Percentiles rank a stretch among this genome's conserved stretches.
These are phyloP conservation scores for Oropetium thomaeum DNA, from an alignment of 176 grass and related monocot genomes.

Conservation along the genomic window DNA sequence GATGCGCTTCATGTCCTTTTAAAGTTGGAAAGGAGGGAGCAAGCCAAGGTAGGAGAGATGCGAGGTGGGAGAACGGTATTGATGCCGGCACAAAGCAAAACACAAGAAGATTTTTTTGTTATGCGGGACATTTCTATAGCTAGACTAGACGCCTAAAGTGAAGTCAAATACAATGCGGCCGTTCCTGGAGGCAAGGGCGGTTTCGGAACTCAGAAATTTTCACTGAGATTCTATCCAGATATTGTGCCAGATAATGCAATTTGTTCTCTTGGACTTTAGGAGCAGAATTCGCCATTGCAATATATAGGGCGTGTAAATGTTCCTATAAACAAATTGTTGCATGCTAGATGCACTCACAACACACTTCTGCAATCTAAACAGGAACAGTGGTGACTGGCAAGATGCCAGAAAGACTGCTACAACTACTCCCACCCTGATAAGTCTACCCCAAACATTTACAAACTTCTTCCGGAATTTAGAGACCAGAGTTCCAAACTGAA, in stretches of 20 bases:
- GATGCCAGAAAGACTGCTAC: neutral
- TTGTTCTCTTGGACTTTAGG: neutral
- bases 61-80: constrained; percentile 36
- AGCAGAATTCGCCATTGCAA: neutral
- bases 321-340: neutral
- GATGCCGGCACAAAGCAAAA: constrained; percentile 44
- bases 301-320: too few relatives aligned
- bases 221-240: neutral
- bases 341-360: neutral
- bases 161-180: constrained; percentile 9
- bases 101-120: too few relatives aligned
- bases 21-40: constrained; percentile 37
- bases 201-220: neutral
- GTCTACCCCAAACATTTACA: neutral
- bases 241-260: neutral
- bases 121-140: too few relatives aligned
- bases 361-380: neutral
- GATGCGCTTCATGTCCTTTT: constrained; percentile 25
- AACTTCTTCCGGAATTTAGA: neutral
- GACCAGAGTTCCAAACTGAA: neutral
- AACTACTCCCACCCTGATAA: neutral
- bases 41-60: constrained; percentile 13
- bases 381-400: neutral
- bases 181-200: neutral
- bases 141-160: neutral